Evolutionary conservation across 169 alveolate species (phyloP), one percentile per base, ranked within the genome.

Genomic region (Amoebophrya sp.): DNA sequence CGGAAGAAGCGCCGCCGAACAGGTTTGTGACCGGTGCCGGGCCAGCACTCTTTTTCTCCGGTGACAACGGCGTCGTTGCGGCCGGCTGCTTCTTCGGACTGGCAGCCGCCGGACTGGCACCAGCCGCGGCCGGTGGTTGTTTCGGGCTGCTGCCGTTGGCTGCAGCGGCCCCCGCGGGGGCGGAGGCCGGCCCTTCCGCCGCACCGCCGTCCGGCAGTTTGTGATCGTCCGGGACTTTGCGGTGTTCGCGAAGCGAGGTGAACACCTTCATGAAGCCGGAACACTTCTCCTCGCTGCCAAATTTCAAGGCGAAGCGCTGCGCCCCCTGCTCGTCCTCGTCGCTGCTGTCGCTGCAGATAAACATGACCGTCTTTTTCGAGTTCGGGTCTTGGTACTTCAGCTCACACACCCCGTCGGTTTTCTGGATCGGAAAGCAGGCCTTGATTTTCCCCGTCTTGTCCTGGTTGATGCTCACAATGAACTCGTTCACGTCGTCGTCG

Each of bases 371-470:
- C 18, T 66, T 66, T n/a, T 66, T 66, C 83, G 83, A 18, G 35
- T 66, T 66, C 32, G 83, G 35, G 35, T 66, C 83, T 25, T 66
- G 83, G 83, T 25, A 66, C 83, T 66, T 66, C 83, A n/a, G 38
- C 39, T 12, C 83, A 25, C 83, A 66, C 35, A 66, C 83, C 7
- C 18, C 18, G 10, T 18, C 39, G 7, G 1, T n/a, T 2, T 66
- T 66, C 83, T 66, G 83, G 83, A 66, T 66, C 83, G 83, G 83
- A 25, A 66, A 66, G 83, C 83, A 66, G 83, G 83, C 83, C 83
- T 66, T 66, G 83, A 7, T 12, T 25, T 66, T 66, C 32, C 83
- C 83, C 35, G 83, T 66, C 83, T 66, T 66, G 83, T 66, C 83
- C 83, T 66, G 83, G 83, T 66, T 66, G 35, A 66, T n/a, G 35